Conservation (phyloP, 495 filamentous ascomycete species). For the Daldinia childiae region DNA sequence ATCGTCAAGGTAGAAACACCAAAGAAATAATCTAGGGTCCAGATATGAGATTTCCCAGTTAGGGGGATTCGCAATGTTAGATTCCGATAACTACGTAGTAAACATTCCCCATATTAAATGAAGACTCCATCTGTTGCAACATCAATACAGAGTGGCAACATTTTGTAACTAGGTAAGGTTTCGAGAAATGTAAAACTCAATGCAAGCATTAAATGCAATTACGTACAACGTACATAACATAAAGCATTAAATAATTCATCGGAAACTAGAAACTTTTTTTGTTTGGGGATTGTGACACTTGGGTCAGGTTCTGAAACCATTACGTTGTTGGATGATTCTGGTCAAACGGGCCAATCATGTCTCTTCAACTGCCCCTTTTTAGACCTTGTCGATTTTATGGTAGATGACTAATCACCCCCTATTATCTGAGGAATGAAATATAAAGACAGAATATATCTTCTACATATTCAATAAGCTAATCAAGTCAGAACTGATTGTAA, state of each 20-base stretch:
- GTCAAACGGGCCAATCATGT: slow-evolving; percentile 16
- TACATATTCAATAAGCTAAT: background rate
- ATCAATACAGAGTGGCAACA: slow-evolving; percentile 9
- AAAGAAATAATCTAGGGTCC: background rate
- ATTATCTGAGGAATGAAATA: background rate
- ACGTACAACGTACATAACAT: background rate
- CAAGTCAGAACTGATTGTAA: background rate
- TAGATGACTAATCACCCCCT: slow-evolving; percentile 2
- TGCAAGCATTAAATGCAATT: no score
- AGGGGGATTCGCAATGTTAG: background rate
- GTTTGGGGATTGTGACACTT: slow-evolving; percentile 34
- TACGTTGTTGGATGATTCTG: background rate
- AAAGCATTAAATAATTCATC: slow-evolving; percentile 8
- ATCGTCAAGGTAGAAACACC: background rate
- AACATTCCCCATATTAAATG: background rate
- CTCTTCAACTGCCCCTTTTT: slow-evolving; percentile 19
- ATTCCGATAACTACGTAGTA: background rate
- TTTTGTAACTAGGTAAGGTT: slow-evolving; percentile 20
- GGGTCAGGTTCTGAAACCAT: slow-evolving; percentile 20
- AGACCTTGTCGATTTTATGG: background rate
- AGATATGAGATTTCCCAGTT: background rate
- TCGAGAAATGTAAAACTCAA: slow-evolving; percentile 28
- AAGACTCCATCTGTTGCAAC: background rate
- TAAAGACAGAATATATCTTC: background rate
- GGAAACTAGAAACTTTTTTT: slow-evolving; percentile 25